Base-by-base conservation (phyloP, 1,284 basidiomycete genomes). In the Melampsora larici-populina region DNA sequence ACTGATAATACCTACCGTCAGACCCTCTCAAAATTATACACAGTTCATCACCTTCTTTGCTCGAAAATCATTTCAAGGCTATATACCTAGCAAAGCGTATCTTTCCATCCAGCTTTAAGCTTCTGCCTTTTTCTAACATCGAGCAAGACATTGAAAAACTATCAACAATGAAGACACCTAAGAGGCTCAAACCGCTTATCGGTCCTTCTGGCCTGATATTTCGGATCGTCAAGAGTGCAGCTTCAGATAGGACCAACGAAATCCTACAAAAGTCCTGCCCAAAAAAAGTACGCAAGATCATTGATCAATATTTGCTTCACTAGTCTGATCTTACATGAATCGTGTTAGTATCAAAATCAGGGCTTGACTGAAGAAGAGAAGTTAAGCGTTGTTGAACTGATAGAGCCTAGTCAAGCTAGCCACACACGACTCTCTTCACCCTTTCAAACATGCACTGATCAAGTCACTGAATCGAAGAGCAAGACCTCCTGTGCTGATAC, bases 371-470 rank as follows among this genome's bases (percentile, higher is more conserved):
- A 33, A 49, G 64, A 58, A 29, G 73, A 76, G 46, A 69, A 29
- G 66, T 62, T 76, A 36, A 69, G 55, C 33, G 49, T 76, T 5
- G 29, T 76, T 40, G 73, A 76, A 63, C 58, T 69, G 46, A 67
- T 51, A 43, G 65, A 76, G 62, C 64, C 66, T 33, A 46, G 29
- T 36, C 73, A 67, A 26, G 17, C 43, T 62, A 43, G 43, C 18
- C 66, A 68, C 58, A 48, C 15, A 13, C 17, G 17, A 9, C 51
- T 48, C 29, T 31, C 26, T 58, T 63, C 48, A 74, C 31, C 7
- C 4, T 48, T 33, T 8, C 48, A 11, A 36, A 58, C 51, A 66
- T 51, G 51, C 65, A 46, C 43, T 17, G n/a, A 40, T 31, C 48
- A n/a, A 11, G 40, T 43, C 18, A 13, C 43, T 36, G 13, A 40